Evolutionary conservation across 2,329 filamentous ascomycete species (phyloP).

Genomic region (Phaeosphaeriaceae sp.): DNA sequence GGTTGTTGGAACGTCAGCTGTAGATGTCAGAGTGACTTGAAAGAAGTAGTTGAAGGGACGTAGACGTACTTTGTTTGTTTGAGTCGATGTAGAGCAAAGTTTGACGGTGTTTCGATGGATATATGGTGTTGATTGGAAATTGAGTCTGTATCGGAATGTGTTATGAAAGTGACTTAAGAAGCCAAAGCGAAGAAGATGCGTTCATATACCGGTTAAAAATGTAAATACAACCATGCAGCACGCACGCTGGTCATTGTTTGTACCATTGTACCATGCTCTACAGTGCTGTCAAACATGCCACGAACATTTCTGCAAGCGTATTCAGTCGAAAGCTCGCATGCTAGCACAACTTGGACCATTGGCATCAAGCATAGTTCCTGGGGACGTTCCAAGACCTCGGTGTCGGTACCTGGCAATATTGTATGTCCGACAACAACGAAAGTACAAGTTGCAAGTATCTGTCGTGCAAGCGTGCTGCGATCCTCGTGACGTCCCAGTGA

Average conservation of each 20-base stretch:
- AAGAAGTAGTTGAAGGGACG: no score
- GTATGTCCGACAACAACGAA: background rate
- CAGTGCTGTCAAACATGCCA: background rate
- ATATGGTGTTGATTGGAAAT: no score
- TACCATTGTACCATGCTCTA: background rate
- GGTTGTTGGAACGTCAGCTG: background rate
- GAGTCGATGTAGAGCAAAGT: no score
- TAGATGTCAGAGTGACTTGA: background rate
- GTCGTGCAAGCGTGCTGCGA: background rate
- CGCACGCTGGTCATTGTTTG: background rate
- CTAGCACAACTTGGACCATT: background rate
- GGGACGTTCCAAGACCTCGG: background rate
- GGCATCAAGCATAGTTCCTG: no score
- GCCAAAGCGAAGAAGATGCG: background rate
- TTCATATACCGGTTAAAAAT: background rate
- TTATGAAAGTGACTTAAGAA: no score
- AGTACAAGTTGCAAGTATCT: background rate
- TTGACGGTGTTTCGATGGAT: no score
- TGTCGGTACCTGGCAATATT: background rate
- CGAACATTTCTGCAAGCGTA: background rate
- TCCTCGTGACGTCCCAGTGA: background rate
- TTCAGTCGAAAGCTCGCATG: no score
- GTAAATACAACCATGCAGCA: background rate
- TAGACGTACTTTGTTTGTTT: no score
- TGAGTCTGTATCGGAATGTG: no score